Percentiles rank a stretch among this genome's conserved stretches.
These are phyloP conservation scores for Aspergillus spinulosporus DNA, from an alignment of 2,329 filamentous ascomycete species.

Conservation along the genomic window DNA sequence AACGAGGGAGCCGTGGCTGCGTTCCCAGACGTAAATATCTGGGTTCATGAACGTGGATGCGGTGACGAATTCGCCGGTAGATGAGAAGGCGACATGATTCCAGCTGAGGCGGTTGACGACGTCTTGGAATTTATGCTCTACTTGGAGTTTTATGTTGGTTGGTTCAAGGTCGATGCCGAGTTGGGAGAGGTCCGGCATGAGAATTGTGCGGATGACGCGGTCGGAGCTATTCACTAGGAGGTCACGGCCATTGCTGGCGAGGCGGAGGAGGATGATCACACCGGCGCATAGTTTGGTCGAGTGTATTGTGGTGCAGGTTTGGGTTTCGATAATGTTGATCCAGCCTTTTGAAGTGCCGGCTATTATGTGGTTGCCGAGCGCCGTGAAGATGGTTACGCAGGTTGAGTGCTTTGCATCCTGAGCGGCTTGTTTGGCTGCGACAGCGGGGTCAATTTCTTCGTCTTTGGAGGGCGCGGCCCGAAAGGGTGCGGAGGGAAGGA, in stretches of 20 bases:
- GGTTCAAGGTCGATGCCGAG: constrained; percentile 65
- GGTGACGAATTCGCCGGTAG: constrained; percentile 91
- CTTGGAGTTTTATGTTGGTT: constrained; percentile 81
- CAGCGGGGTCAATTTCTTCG: constrained; percentile 59
- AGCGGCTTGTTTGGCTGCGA: constrained; percentile 79
- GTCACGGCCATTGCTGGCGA: constrained; percentile 81
- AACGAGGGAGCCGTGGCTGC: constrained; percentile 86
- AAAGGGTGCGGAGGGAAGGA: constrained; percentile 78
- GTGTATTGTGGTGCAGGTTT: constrained; percentile 78
- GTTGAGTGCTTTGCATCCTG: constrained; percentile 95
- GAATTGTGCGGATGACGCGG: constrained; percentile 88
- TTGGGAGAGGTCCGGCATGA: constrained; percentile 71
- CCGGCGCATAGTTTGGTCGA: constrained; percentile 85
- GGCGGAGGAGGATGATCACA: constrained; percentile 81
- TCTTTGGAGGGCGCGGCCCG: constrained; percentile 65
- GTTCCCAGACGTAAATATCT: constrained; percentile 98
- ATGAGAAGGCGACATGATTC: constrained; percentile 96
- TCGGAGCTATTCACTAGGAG: constrained; percentile 92
- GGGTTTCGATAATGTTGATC: constrained; percentile 89
- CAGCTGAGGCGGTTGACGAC: constrained; percentile 92
- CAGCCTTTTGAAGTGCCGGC: constrained; percentile 93
- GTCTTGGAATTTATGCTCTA: constrained; percentile 98
- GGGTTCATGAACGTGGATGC: constrained; percentile 98
- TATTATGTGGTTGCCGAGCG: constrained; percentile 82
- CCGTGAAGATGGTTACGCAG: constrained; percentile 86